A percentile compares a stretch with the other conserved stretches of the same genome.
phyloP scores from a whole-genome alignment of 2,329 filamentous ascomycete genomes.

The Aspergillus sp. region DNA sequence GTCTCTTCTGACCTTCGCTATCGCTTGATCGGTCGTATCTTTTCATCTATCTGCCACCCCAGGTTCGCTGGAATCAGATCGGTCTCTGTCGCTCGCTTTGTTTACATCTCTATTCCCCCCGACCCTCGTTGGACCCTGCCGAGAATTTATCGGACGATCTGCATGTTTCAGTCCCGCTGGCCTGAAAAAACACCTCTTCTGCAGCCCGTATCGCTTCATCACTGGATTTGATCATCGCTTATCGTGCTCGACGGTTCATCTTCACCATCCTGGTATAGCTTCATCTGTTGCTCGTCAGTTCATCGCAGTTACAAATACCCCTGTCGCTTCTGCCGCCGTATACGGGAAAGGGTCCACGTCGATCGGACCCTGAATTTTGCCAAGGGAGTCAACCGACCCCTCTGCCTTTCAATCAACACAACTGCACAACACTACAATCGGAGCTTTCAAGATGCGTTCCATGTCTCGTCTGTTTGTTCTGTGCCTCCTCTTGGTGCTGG shows the following conservation, averaged over 20 bases:
- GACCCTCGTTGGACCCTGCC: constrained; percentile 17
- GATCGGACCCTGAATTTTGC: constrained; percentile 12
- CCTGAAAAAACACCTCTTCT: constrained; percentile 12
- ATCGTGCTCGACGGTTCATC: neutral
- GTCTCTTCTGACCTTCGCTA: constrained; percentile 6
- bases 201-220: constrained; percentile 4
- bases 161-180: constrained; percentile 22
- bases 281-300: neutral
- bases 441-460: constrained; percentile 35
- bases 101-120: constrained; percentile 17
- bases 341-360: constrained; percentile 6
- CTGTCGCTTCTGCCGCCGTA: neutral
- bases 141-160: constrained; percentile 22
- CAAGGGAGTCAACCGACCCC: constrained; percentile 15
- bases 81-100: constrained; percentile 27
- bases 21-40: neutral
- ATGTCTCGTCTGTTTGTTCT: constrained; percentile 33
- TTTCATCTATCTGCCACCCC: neutral
- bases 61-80: constrained; percentile 1
- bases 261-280: neutral
- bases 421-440: neutral
- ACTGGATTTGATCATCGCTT: neutral
- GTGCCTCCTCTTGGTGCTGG: constrained; percentile 36
- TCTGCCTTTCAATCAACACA: neutral
- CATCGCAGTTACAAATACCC: neutral